Evolutionary conservation across 139 green algal genomes (phyloP), one percentile per base, ranked within the genome.

Genomic region (Haematococcus lacustris): DNA sequence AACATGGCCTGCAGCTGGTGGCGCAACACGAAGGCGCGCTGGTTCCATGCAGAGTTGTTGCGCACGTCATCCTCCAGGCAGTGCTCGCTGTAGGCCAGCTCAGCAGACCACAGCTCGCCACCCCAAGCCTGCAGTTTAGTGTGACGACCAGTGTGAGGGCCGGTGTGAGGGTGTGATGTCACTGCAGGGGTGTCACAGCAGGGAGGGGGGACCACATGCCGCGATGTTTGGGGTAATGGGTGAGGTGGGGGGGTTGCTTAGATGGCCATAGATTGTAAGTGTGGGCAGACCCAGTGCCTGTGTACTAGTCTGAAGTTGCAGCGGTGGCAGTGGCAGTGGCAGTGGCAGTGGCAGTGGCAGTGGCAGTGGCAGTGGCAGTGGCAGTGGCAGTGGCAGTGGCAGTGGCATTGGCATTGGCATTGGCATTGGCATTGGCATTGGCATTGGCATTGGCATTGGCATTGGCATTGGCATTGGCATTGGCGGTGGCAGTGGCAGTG

Each of bases 1-100:
- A 17, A 53, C 9, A 17, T 64, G 53, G 13, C 26, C 38, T 74
- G 50, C 32, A 64, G 21, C 32, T 76, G 21, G 64, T 57, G 71
- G 61, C 59, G 47, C 41, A 93, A 38, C 35, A 93, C 51, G 60
- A 89, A 93, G n/a, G 80, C 73, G 40, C 90, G 81, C 75, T 97
- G 89, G 71, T 83, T 91, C 92, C 92, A 97, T 17, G 91, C 90
- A 26, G 77, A 91, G 82, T 97, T 97, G 80, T 97, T 97, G 70
- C 84, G 82, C 47, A 92, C 57, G 63, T 97, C 92, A 1, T 83
- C 60, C 1, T 68, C 30, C 23, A 97, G 68, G 66, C 88, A 60
- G 21, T 61, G 40, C 32, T 83, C 71, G 0, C 75, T 77, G 59
- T 80, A 91, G 32, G 66, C 73, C 68, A 91, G 74, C 81, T 96